Evolutionary conservation across 2,329 filamentous ascomycete species (phyloP).

Genomic region (Tolypocladium guangdongense): DNA sequence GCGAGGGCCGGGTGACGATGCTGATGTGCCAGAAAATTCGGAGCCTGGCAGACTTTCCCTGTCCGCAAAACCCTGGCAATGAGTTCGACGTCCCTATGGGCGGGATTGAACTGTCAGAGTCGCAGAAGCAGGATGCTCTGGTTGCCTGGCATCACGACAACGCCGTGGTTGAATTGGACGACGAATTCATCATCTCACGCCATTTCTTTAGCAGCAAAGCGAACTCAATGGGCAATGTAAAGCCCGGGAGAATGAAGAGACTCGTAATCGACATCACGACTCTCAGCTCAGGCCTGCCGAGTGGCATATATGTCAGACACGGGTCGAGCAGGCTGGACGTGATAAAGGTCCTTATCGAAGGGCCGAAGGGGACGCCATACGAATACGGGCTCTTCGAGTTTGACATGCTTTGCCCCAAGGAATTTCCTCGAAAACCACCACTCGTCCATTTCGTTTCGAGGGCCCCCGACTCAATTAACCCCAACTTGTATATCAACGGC

Average conservation of each 20-base stretch:
- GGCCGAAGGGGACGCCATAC: slow-evolving; percentile 39
- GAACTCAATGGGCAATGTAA: background rate
- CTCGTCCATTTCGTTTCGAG: slow-evolving; percentile 10
- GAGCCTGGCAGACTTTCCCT: background rate
- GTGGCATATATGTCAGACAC: slow-evolving; percentile 39
- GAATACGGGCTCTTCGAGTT: slow-evolving; percentile 45
- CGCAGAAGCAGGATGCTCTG: background rate
- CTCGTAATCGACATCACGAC: slow-evolving; percentile 33
- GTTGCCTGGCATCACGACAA: background rate
- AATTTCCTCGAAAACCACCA: slow-evolving; percentile 33
- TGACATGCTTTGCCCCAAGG: slow-evolving; percentile 31
- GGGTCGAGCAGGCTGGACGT: slow-evolving; percentile 32
- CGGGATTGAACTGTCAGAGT: background rate
- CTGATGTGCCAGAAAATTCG: background rate
- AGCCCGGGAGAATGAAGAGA: slow-evolving; percentile 29
- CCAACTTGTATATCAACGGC: slow-evolving; percentile 38
- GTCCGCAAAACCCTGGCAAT: background rate
- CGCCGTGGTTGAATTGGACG: background rate
- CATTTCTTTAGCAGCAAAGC: background rate
- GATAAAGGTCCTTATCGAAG: slow-evolving; percentile 39
- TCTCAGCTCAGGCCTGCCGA: slow-evolving; percentile 33
- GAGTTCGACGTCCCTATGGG: background rate
- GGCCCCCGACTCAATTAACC: slow-evolving; percentile 22
- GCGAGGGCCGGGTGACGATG: background rate
- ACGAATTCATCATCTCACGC: background rate